phyloP scores from a whole-genome alignment of 106 monocot species.

The Phalaenopsis aphrodite region DNA sequence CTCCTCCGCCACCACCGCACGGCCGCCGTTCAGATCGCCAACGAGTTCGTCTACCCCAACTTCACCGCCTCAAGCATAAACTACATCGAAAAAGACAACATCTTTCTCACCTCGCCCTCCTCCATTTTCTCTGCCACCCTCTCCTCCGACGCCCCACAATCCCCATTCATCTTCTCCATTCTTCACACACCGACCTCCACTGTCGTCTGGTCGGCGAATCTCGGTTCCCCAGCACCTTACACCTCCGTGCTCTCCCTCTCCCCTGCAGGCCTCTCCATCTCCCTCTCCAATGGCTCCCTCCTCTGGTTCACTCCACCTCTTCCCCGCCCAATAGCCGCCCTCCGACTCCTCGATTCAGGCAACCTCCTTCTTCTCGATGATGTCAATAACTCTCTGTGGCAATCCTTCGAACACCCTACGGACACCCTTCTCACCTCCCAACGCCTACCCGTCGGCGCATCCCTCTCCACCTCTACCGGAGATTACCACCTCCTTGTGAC shows the following conservation, averaged over 20 bases:
- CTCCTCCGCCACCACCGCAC: too few relatives aligned
- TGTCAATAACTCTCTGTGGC: conserved; percentile 60
- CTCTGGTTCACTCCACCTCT: conserved; percentile 55
- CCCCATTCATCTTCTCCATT: conserved; percentile 41
- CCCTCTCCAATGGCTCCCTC: conserved; percentile 15
- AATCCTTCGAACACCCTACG: conserved; percentile 77
- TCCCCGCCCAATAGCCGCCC: conserved; percentile 15
- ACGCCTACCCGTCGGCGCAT: conserved; percentile 26
- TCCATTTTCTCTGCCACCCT: conserved; percentile 26
- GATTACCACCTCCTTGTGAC: conserved; percentile 41
- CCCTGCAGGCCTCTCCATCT: conserved; percentile 35
- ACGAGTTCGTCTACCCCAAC: too few relatives aligned
- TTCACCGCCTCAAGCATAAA: too few relatives aligned
- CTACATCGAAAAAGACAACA: too few relatives aligned
- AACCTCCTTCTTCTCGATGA: conserved; percentile 32
- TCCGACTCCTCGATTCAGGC: conserved; percentile 65
- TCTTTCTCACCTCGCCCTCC: too few relatives aligned
- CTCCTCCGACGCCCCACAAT: conserved; percentile 21
- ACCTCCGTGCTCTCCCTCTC: conserved; percentile 43
- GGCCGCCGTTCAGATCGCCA: too few relatives aligned
- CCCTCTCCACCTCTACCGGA: conserved; percentile 27
- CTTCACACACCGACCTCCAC: conserved; percentile 17
- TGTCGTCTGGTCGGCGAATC: conserved; percentile 65
- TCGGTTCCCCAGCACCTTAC: conserved; percentile 16
- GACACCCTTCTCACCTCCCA: conserved; percentile 61